Evolutionary conservation across 164 flowering plant species (phyloP), one percentile per base, ranked within the genome.

Genomic region (Tetracentron sinense): DNA sequence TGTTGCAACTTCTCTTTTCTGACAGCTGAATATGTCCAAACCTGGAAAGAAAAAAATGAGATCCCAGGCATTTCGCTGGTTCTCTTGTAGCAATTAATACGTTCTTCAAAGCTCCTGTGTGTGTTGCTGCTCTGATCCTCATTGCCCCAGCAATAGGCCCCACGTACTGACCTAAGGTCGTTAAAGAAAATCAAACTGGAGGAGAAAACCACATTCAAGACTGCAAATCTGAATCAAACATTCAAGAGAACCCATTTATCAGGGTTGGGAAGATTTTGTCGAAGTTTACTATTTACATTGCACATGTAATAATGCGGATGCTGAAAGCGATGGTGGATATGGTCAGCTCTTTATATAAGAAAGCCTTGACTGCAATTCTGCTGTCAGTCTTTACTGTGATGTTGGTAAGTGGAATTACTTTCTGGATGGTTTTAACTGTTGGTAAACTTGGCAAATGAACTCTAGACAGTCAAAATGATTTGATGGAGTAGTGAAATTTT

Each of bases 141-240:
- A 83, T 94, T 53, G 98, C 98, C 62, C 98, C 98, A 1, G 97
- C 98, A 54, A 85, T 90, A 74, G 12, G 95, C 95, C 27, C 97
- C 97, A 10, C 53, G 54, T 25, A 31, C 68, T 62, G 51, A 19
- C 54, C 26, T 10, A 79, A 78, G 47, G 31, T 16, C 62, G 61
- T 23, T 7, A 73, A 73, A 60, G 56, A 64, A 68, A 66, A 66
- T 47, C 67, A 56, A 53, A 14, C 10, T 21, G 61, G 53, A 63
- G 60, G 54, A 58, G 74, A 62, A 38, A 61, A 67, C 2, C 69
- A 66, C 51, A 69, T 20, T 6, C 64, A 68, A 49, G 77, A 62
- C 44, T 75, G 62, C 3, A 27, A n/a, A 61, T 54, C 71, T 12
- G 53, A 46, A 52, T 71, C 77, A 21, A 67, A 67, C 42, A 54